Conservation (phyloP, 257 asterid genomes). For the Solanum neorickii region DNA sequence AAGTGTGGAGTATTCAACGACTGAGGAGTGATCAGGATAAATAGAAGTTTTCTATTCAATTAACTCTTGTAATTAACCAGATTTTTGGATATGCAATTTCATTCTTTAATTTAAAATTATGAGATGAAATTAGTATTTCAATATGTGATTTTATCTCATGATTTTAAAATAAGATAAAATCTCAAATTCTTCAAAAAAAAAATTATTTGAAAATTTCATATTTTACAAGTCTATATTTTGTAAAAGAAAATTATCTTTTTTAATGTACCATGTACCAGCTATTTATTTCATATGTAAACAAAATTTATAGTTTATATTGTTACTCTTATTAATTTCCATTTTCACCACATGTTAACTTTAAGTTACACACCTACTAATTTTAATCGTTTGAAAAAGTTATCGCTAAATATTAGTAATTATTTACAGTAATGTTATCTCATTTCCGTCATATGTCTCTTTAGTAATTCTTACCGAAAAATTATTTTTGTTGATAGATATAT, state of each 20-base stretch:
- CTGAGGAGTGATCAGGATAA: neutral
- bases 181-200: no score
- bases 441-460: neutral
- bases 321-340: neutral
- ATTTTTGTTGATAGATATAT: no score
- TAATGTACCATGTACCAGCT: neutral
- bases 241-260: neutral
- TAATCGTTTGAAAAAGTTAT: no score
- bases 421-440: neutral
- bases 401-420: no score
- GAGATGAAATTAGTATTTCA: neutral
- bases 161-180: neutral
- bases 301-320: neutral
- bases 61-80: neutral
- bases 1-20: neutral
- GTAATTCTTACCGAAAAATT: neutral
- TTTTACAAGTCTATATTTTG: neutral
- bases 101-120: neutral
- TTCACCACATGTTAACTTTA: no score
- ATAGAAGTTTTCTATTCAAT: neutral
- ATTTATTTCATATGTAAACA: no score
- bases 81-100: rapidly evolving
- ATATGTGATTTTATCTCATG: neutral
- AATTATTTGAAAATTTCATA: no score
- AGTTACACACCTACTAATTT: no score